Evolutionary conservation across 2,329 filamentous ascomycete species (phyloP).

Genomic region (Fusarium sp.): DNA sequence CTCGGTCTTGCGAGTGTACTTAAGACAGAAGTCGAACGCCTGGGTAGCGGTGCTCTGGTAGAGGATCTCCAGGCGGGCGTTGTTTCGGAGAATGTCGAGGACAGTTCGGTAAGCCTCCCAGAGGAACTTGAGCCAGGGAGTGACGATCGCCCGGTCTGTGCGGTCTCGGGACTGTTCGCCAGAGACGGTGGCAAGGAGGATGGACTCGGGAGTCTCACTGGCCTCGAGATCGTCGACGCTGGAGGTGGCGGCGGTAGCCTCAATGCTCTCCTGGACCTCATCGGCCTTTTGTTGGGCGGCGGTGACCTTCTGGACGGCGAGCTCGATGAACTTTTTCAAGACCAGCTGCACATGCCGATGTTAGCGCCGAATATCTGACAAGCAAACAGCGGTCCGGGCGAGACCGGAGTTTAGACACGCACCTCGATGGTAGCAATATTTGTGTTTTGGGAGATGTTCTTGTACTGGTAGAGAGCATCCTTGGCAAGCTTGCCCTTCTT

Average conservation of each 20-base stretch:
- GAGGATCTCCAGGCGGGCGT: slow-evolving; percentile 94
- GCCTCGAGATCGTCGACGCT: slow-evolving; percentile 96
- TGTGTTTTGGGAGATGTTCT: slow-evolving; percentile 99
- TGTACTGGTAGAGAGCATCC: slow-evolving; percentile 99
- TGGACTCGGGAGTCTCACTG: slow-evolving; percentile 96
- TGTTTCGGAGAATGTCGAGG: slow-evolving; percentile 98
- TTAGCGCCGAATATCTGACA: slow-evolving; percentile 33
- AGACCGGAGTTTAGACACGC: slow-evolving; percentile 40
- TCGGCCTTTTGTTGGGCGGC: slow-evolving; percentile 96
- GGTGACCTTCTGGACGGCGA: slow-evolving; percentile 94
- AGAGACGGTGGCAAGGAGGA: slow-evolving; percentile 95
- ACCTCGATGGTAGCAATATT: slow-evolving; percentile 98
- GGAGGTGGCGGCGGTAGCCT: slow-evolving; percentile 68
- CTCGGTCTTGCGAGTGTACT: slow-evolving; percentile 98
- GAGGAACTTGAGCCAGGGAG: slow-evolving; percentile 98
- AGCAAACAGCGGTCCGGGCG: neutral
- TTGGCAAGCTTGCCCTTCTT: slow-evolving; percentile 99
- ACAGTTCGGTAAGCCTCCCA: slow-evolving; percentile 99
- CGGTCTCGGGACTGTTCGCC: slow-evolving; percentile 97
- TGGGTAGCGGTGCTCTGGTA: slow-evolving; percentile 98
- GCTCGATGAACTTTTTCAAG: slow-evolving; percentile 96
- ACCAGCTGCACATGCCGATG: slow-evolving; percentile 67
- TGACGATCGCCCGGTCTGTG: slow-evolving; percentile 97
- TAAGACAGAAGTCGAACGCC: slow-evolving; percentile 98
- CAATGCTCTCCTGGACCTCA: slow-evolving; percentile 87